Evolutionary conservation across 2,329 filamentous ascomycete species (phyloP).

Genomic region (Ophiocordyceps unilateralis): DNA sequence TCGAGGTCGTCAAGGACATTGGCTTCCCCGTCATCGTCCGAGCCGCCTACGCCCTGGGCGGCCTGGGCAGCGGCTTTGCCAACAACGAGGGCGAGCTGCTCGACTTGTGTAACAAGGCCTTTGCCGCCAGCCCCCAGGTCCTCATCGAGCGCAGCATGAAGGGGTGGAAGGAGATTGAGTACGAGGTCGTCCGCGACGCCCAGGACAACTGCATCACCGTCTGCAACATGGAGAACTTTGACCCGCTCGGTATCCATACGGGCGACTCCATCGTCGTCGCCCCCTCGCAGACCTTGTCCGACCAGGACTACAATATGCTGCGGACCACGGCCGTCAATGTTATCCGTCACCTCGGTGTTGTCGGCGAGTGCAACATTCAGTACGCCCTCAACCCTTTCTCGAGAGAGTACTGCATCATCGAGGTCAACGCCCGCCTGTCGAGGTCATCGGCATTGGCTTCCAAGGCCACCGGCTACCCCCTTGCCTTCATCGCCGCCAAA

Average conservation of each 20-base stretch:
- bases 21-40: constrained; percentile 94
- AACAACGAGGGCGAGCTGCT: constrained; percentile 69
- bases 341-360: constrained; percentile 89
- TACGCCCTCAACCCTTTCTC: constrained; percentile 94
- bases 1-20: constrained; percentile 76
- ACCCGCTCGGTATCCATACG: constrained; percentile 93
- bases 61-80: constrained; percentile 88
- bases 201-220: constrained; percentile 98
- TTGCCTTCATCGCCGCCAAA: constrained; percentile 95
- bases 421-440: constrained; percentile 93
- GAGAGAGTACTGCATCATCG: constrained; percentile 95
- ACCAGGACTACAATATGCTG: constrained; percentile 98
- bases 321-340: constrained; percentile 93
- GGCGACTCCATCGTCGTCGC: constrained; percentile 97
- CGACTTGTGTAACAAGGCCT: constrained; percentile 84
- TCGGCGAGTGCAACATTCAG: constrained; percentile 98
- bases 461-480: constrained; percentile 89
- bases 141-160: constrained; percentile 98
- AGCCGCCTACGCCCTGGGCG: constrained; percentile 89
- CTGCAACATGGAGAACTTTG: constrained; percentile 99
- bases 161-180: constrained; percentile 99
- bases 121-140: constrained; percentile 88
- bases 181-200: constrained; percentile 90
- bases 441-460: constrained; percentile 90
- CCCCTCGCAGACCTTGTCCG: constrained; percentile 87